phyloP scores from a whole-genome alignment of 2,329 filamentous ascomycete genomes.

The Trichoderma sp. region DNA sequence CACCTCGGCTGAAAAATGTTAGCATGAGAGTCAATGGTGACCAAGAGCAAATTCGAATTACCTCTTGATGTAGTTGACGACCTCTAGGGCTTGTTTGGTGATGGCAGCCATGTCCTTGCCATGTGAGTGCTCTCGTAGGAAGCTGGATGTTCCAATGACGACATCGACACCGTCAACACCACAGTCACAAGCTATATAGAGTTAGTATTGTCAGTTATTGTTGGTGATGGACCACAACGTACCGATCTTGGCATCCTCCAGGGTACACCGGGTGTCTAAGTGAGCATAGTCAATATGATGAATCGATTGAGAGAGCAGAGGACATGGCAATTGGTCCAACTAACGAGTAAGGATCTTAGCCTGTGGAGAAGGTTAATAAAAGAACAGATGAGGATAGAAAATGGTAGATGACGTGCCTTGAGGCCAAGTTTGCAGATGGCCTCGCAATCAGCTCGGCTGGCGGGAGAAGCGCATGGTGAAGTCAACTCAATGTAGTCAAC shows the following conservation, averaged over 20 bases:
- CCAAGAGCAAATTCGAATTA: constrained; percentile 41
- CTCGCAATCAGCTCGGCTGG: constrained; percentile 83
- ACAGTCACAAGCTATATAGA: neutral
- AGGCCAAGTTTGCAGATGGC: constrained; percentile 92
- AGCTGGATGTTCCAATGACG: constrained; percentile 81
- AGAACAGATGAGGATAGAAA: neutral
- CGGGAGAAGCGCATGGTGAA: constrained; percentile 74
- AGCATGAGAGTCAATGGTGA: neutral
- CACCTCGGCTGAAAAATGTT: constrained; percentile 26
- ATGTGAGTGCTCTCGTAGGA: constrained; percentile 81
- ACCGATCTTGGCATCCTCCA: neutral
- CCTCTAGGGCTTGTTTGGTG: constrained; percentile 74
- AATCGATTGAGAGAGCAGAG: neutral
- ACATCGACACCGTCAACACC: constrained; percentile 74
- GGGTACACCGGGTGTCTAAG: neutral
- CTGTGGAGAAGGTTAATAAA: neutral
- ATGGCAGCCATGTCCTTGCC: constrained; percentile 86
- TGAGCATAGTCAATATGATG: neutral
- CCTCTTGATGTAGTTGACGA: constrained; percentile 81
- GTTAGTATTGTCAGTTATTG: neutral
- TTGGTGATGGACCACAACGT: neutral
- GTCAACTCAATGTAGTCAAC: constrained; percentile 66
- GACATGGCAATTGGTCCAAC: neutral
- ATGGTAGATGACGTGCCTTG: constrained; percentile 40
- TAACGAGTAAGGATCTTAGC: constrained; percentile 38